A percentile compares a stretch with the other conserved stretches of the same genome.
phyloP scores from a whole-genome alignment of 768 basidiomycete species.

The Boletus coccyginus region DNA sequence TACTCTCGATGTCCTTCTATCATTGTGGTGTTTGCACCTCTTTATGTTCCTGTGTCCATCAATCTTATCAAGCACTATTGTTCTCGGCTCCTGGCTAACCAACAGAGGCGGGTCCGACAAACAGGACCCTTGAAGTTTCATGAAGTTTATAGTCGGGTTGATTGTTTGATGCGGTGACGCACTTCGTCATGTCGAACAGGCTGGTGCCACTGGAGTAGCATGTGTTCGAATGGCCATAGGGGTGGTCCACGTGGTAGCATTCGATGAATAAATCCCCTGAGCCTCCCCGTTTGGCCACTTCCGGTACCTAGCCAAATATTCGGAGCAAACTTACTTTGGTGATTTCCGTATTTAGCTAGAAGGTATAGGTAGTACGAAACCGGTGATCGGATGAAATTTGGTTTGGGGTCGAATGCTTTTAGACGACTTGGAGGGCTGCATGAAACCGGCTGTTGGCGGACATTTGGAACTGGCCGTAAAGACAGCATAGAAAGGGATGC shows the following conservation, averaged over 20 bases:
- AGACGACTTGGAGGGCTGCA: constrained; percentile 3
- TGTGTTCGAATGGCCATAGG: not conserved
- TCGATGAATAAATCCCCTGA: not conserved
- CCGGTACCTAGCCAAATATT: not conserved
- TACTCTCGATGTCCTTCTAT: constrained; percentile 16
- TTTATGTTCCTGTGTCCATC: constrained; percentile 6
- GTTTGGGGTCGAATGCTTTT: constrained; percentile 4
- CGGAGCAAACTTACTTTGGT: not conserved
- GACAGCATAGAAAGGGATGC: constrained; percentile 4
- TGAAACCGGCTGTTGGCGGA: constrained; percentile 12
- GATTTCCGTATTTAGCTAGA: not conserved
- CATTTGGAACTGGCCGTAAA: not conserved
- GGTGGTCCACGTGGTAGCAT: not conserved
- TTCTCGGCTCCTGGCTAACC: not conserved
- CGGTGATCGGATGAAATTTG: constrained; percentile 6
- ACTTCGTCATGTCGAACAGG: not conserved
- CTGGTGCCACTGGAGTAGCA: not conserved
- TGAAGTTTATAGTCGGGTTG: not conserved
- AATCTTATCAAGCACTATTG: constrained; percentile 1
- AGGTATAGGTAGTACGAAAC: not conserved
- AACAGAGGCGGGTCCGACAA: not conserved
- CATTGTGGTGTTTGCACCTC: constrained; percentile 5
- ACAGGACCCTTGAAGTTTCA: not conserved
- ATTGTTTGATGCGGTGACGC: not conserved
- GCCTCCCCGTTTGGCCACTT: not conserved